These are phyloP conservation scores for Solanum ahanhuiri DNA, from an alignment of 257 asterid species.

Conservation along the genomic window DNA sequence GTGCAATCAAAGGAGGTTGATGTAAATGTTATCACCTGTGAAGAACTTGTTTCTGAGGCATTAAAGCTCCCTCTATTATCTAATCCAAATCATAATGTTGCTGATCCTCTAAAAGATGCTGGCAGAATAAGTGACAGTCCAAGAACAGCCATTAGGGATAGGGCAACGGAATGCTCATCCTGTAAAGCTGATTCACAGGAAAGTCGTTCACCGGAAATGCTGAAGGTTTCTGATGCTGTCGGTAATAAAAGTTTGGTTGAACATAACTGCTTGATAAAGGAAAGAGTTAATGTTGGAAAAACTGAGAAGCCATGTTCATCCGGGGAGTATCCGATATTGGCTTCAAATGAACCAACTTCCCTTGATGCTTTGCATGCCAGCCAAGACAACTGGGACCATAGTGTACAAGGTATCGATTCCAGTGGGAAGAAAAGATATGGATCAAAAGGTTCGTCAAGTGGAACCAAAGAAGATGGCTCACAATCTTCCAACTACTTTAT, in stretches of 20 bases:
- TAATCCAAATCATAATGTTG: constrained; percentile 19
- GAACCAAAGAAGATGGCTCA: constrained; percentile 45
- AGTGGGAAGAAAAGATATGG: constrained; percentile 51
- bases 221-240: constrained; percentile 30
- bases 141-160: constrained; percentile 15
- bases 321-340: constrained; percentile 24
- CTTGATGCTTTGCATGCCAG: constrained; percentile 33
- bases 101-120: constrained; percentile 27
- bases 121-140: constrained; percentile 5
- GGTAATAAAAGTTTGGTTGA: constrained; percentile 26
- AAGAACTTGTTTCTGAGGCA: constrained; percentile 66
- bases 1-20: constrained; percentile 38
- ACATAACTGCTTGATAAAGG: constrained; percentile 25
- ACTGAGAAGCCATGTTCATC: constrained; percentile 29
- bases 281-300: constrained; percentile 19
- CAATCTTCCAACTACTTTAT: constrained; percentile 37
- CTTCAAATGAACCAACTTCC: constrained; percentile 35
- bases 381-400: constrained; percentile 30
- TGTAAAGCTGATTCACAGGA: constrained; percentile 42
- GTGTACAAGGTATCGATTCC: constrained; percentile 18
- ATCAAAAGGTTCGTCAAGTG: constrained; percentile 31
- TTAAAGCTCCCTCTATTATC: constrained; percentile 71
- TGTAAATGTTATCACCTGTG: constrained; percentile 37
- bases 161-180: constrained; percentile 16
- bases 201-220: constrained; percentile 31